phyloP scores from a whole-genome alignment of 306 rosid genomes.

The Vigna hirtella region DNA sequence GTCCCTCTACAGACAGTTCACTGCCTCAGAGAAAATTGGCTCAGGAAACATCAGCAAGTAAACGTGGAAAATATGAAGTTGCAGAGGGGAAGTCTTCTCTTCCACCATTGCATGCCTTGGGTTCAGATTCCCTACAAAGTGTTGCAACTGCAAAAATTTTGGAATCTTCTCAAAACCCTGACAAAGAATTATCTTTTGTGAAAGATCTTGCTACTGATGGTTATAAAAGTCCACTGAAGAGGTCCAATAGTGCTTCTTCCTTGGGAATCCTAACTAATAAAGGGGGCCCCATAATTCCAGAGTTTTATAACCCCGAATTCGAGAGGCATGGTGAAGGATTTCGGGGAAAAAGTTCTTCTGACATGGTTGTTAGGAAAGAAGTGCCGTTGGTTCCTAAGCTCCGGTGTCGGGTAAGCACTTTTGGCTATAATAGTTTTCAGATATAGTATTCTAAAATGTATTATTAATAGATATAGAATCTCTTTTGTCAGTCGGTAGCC shows the following conservation, averaged over 20 bases:
- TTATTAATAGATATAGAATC: constrained; percentile 14
- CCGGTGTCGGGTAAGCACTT: constrained; percentile 81
- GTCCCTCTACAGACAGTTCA: constrained; percentile 47
- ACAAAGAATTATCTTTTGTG: constrained; percentile 45
- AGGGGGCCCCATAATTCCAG: constrained; percentile 73
- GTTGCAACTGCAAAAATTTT: constrained; percentile 47
- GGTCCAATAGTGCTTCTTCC: constrained; percentile 83
- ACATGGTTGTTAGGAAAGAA: constrained; percentile 62
- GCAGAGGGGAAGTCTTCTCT: constrained; percentile 52
- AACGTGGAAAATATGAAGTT: constrained; percentile 50
- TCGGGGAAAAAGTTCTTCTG: constrained; percentile 63
- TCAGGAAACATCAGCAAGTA: constrained; percentile 54
- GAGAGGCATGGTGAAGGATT: constrained; percentile 60
- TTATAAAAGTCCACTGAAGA: constrained; percentile 62
- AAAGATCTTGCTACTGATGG: constrained; percentile 48
- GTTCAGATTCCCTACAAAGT: constrained; percentile 54
- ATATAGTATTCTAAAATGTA: constrained; percentile 17
- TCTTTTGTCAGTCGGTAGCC: neutral
- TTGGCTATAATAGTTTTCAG: constrained; percentile 34
- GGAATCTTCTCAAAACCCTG: constrained; percentile 51
- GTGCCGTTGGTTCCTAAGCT: constrained; percentile 80
- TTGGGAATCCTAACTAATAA: constrained; percentile 58
- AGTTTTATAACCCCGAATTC: constrained; percentile 69
- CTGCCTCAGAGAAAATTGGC: constrained; percentile 43
- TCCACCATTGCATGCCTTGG: constrained; percentile 40